Evolutionary conservation across 2,329 filamentous ascomycete genomes (phyloP), one percentile per base, ranked within the genome.

Genomic region (Cladosporium colombiae): DNA sequence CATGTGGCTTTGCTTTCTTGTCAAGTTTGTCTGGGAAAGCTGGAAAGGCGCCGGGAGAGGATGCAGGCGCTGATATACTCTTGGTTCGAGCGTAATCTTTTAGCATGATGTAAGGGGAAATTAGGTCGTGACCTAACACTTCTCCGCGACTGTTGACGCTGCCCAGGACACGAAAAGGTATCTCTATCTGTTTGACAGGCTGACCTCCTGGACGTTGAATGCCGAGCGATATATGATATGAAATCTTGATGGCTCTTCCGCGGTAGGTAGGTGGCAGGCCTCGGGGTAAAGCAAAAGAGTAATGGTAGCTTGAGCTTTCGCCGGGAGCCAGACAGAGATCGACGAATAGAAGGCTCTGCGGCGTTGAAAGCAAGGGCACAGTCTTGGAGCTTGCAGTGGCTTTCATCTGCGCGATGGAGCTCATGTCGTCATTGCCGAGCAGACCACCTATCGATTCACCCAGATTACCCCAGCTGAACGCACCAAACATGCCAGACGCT

Each of bases 321-420:
- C 94, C 95, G 0, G 95, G 93, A 7, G 86, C 89, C 25, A 99
- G 85, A 72, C 90, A 88, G 65, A 99, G 82, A 77, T 99, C 93
- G 62, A 99, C 95, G 77, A 99, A 99, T 14, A 99, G 81, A 68
- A 99, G 92, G 1, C 93, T 97, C 79, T 98, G 95, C 1, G 94
- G 93, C 5, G 94, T 98, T 18, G 92, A 95, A n/a, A 99, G 84
- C 56, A 99, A 82, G 0, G 95, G 95, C 52, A 99, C 89, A 2
- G 91, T 90, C 75, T 92, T 93, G 35, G 92, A 91, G 76, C 90
- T 95, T 29, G 90, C 91, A 60, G 91, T 89, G 3, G 91, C 91
- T 70, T 93, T 90, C 92, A 98, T 97, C 75, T 98, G 93, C 74
- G 93, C 93, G 75, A 99, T 93, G 66, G 91, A 96, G 79, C 94